Base-by-base conservation (phyloP, 2,329 filamentous ascomycete species). In the Didymella lethalis region DNA sequence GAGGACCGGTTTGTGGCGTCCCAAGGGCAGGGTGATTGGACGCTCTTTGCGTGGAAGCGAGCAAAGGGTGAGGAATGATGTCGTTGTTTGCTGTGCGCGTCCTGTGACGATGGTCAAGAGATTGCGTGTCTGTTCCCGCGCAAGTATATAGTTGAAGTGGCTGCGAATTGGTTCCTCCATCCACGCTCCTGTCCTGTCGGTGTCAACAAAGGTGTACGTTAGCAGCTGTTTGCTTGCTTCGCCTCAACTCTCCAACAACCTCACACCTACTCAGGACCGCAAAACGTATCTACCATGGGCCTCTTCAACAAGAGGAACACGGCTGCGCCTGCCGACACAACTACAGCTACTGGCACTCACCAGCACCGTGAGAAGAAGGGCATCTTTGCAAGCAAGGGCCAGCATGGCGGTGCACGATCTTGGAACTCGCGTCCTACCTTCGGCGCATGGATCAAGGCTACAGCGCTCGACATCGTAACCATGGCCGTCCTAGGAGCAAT, bases 401-500 rank as follows among this genome's bases (percentile, higher is more conserved):
- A 61, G 45, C 44, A 65, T 41, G 60, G 60, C 44, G 67, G 63
- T 44, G 50, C 64, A 4, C 47, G 57, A 3, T 54, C 69, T 5
- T 71, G 64, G 63, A 77, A 77, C 62, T 68, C 66, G 25, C 68
- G 72, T 14, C 88, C 88, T 2, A 83, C 79, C 2, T 89, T 91
- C 64, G 87, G 88, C 3, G 86, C 89, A 70, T 91, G 89, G 89
- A 73, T 90, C 63, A 90, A 88, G 74, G 80, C 81, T 8, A 89
- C 87, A 4, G 88, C 85, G 82, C 76, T 90, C 12, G 89, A 91
- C 68, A 83, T 91, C 51, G 50, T 89, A 20, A 90, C 88, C 31
- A 91, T 91, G 87, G 78, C 80, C 8, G 73, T 79, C 25, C 85
- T 91, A 82, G 88, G 89, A 10, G 85, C 83, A 12, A 77, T 91